Evolutionary conservation across 208 protist species (phyloP), one percentile per base, ranked within the genome.

Genomic region (Wallacemonas collosoma): DNA sequence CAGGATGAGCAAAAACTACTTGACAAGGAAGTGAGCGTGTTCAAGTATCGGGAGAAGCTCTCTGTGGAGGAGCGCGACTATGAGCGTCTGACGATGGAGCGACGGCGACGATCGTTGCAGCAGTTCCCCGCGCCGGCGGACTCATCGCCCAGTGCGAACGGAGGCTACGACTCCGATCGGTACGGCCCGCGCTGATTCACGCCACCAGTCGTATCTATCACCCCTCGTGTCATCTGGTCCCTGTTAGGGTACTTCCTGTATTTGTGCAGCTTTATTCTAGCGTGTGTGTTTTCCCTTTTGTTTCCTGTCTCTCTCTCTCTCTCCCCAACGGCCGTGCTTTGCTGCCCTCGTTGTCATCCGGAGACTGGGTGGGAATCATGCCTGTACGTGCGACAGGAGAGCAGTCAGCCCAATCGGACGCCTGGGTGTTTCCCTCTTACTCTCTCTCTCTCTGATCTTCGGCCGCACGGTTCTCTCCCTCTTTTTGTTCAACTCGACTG

Each of bases 11-110:
- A 92, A 67, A 71, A 63, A 57, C 76, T 94, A n/a, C 79, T 94
- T 0, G 85, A 91, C 51, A 90, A 92, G 75, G 89, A 94, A 60
- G 85, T 94, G 17, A 91, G 83, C 68, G 85, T 94, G 36, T 92
- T 92, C 73, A 76, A 81, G 69, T 91, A 92, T 60, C 80, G 89
- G 35, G 82, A 91, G 70, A 80, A 81, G 48, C 79, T 94, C 15
- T 79, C 73, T 0, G 43, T 81, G 45, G 89, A 94, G 73, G 87
- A 93, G 66, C 77, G 78, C 26, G 87, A 92, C 56, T 94, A 90
- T 71, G 89, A 94, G 77, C 75, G 83, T 2, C 79, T 94, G 2
- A 82, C 83, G 26, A 81, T 84, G 63, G 84, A 92, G 75, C 81
- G 86, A 4, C 81, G 85, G 3, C 81, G 81, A 68, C 71, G 75